Percentiles rank a stretch among this genome's conserved stretches.
phyloP scores from a whole-genome alignment of 1,139 yeast species.

The Suhomyces coccinellae region DNA sequence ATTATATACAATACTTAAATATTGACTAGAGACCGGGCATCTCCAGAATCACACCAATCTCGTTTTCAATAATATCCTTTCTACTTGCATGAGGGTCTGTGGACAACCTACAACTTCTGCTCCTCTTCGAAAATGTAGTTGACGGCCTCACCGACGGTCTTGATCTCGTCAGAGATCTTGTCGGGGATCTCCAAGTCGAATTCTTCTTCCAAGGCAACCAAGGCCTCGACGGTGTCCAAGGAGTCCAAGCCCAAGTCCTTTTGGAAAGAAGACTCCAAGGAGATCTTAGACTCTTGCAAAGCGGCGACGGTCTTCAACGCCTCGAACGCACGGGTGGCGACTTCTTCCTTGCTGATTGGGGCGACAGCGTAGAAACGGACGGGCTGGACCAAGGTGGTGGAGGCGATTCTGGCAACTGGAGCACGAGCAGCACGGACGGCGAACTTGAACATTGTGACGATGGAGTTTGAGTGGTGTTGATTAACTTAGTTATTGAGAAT shows the following conservation, averaged over 20 bases:
- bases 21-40: conserved; percentile 5
- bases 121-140: conserved; percentile 57
- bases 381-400: conserved; percentile 30
- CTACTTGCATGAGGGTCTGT: neutral
- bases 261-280: conserved; percentile 51
- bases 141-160: conserved; percentile 68
- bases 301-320: conserved; percentile 54
- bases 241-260: conserved; percentile 72
- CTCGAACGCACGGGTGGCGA: conserved; percentile 48
- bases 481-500: neutral
- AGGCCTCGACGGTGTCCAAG: conserved; percentile 67
- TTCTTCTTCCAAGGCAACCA: conserved; percentile 73
- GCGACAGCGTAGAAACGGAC: conserved; percentile 50
- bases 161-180: conserved; percentile 65
- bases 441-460: conserved; percentile 25
- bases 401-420: conserved; percentile 31
- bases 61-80: conserved; percentile 2
- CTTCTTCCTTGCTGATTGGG: conserved; percentile 50
- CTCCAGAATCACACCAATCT: conserved; percentile 8
- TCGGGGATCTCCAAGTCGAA: conserved; percentile 72
- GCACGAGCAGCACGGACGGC: conserved; percentile 41
- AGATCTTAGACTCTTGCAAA: conserved; percentile 47
- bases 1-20: conserved; percentile 13
- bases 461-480: conserved; percentile 1
- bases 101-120: conserved; percentile 38